Conservation (phyloP, 2,329 filamentous ascomycete species). For the Aspergillus vadensis region DNA sequence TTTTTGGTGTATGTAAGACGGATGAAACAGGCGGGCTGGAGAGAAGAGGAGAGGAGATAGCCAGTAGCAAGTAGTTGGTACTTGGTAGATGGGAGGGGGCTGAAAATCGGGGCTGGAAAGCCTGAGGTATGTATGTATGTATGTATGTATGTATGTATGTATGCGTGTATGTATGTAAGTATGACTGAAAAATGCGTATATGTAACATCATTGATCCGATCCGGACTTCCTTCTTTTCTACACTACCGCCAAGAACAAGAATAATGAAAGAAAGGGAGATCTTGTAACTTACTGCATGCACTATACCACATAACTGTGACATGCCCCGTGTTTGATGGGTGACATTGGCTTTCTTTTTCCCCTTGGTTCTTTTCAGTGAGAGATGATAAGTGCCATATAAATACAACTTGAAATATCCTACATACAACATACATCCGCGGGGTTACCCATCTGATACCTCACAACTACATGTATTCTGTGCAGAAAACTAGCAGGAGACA, state of each 20-base stretch:
- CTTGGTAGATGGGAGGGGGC: not conserved
- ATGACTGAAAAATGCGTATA: not conserved
- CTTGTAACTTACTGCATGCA: too few species aligned
- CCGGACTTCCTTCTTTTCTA: not conserved
- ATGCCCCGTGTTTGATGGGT: too few species aligned
- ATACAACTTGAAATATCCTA: too few species aligned
- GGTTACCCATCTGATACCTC: not conserved
- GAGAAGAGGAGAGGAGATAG: too few species aligned
- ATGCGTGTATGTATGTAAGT: not conserved
- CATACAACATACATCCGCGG: too few species aligned
- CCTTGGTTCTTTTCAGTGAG: too few species aligned
- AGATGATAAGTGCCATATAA: too few species aligned
- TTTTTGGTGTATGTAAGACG: not conserved
- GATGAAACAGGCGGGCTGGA: conserved; percentile 1
- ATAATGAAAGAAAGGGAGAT: too few species aligned
- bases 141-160: not conserved
- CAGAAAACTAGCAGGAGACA: not conserved
- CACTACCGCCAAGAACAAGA: too few species aligned
- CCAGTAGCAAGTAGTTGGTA: too few species aligned
- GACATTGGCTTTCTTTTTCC: too few species aligned
- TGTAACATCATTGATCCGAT: not conserved
- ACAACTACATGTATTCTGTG: not conserved
- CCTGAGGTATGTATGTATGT: not conserved
- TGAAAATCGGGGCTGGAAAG: conserved; percentile 1
- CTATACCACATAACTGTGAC: too few species aligned